Evolutionary conservation across 1,139 yeast genomes (phyloP).

Genomic region (Kodamaea plutei): DNA sequence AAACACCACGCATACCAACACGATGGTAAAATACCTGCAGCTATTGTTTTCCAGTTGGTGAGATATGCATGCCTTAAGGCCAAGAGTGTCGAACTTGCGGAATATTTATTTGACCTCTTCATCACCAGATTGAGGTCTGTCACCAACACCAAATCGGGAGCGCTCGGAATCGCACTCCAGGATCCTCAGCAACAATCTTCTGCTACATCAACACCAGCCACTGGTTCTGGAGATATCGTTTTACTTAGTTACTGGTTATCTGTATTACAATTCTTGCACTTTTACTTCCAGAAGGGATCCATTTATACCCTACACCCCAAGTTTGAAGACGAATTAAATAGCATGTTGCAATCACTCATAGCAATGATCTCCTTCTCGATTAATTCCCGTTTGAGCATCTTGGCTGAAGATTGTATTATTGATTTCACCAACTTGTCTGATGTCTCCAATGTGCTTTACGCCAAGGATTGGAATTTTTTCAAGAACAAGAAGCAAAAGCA

Average conservation of each 20-base stretch:
- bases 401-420: conserved; percentile 61
- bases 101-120: conserved; percentile 56
- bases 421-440: conserved; percentile 65
- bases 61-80: conserved; percentile 59
- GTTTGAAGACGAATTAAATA: conserved; percentile 57
- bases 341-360: conserved; percentile 55
- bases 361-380: conserved; percentile 64
- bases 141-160: conserved; percentile 58
- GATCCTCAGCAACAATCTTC: conserved; percentile 14
- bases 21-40: conserved; percentile 62
- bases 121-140: conserved; percentile 58
- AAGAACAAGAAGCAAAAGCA: conserved; percentile 44
- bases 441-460: conserved; percentile 55
- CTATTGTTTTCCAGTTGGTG: conserved; percentile 61
- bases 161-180: conserved; percentile 47
- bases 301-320: conserved; percentile 52
- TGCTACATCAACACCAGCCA: conserved; percentile 9
- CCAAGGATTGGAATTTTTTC: conserved; percentile 73
- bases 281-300: conserved; percentile 55
- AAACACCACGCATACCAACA: conserved; percentile 36
- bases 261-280: conserved; percentile 61
- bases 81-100: conserved; percentile 50
- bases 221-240: conserved; percentile 61
- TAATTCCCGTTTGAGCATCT: conserved; percentile 51
- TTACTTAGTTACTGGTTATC: conserved; percentile 71